These are phyloP conservation scores for Acer saccharum DNA, from an alignment of 345 rosid species.

Conservation along the genomic window DNA sequence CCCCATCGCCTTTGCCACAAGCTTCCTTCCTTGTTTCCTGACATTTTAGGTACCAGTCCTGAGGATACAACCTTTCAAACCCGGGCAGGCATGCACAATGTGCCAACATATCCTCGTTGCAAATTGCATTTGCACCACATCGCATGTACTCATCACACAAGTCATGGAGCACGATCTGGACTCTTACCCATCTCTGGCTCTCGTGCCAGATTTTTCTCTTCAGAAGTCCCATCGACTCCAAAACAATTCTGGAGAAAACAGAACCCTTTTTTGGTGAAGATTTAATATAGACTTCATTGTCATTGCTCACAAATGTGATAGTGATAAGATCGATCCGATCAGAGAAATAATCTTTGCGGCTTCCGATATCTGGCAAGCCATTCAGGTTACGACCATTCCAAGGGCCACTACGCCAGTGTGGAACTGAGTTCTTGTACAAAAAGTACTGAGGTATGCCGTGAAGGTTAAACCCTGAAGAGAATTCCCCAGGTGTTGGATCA, in stretches of 20 bases:
- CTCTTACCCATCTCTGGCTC: neutral
- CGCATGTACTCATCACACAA: slow-evolving; percentile 24
- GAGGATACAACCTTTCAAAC: neutral
- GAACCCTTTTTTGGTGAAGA: neutral
- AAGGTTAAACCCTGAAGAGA: slow-evolving; percentile 1
- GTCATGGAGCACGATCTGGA: slow-evolving; percentile 12
- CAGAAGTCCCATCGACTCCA: slow-evolving; percentile 6
- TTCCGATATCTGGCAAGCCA: neutral
- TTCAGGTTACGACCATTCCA: slow-evolving; percentile 17
- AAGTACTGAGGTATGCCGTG: slow-evolving; percentile 3
- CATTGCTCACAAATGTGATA: neutral
- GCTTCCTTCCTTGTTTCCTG: neutral
- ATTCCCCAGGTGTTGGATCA: slow-evolving; percentile 26
- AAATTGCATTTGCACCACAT: slow-evolving; percentile 22
- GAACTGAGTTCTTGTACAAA: neutral
- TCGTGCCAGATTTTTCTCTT: slow-evolving; percentile 13
- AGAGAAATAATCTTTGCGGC: neutral
- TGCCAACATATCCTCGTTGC: neutral
- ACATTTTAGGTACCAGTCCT: neutral
- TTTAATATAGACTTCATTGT: neutral
- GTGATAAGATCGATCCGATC: neutral
- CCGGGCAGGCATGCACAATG: neutral
- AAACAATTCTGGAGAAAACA: neutral
- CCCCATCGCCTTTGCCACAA: neutral
- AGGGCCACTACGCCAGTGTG: slow-evolving; percentile 13